Evolutionary conservation across 306 rosid genomes (phyloP).

Genomic region (Carpinus fangiana): DNA sequence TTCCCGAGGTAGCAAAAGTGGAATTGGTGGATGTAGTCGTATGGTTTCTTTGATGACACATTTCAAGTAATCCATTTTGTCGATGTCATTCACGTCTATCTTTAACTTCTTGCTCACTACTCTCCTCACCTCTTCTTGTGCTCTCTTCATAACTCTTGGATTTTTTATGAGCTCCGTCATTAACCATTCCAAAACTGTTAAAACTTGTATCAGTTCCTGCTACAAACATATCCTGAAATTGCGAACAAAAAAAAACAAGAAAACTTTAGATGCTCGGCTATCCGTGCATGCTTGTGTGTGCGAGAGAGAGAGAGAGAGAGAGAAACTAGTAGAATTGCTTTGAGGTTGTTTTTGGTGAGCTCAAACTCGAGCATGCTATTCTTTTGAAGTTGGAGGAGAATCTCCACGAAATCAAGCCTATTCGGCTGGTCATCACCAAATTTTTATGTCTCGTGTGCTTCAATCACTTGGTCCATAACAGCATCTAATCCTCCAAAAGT

Average conservation of each 20-base stretch:
- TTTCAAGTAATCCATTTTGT: slow-evolving; percentile 32
- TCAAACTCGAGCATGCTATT: slow-evolving; percentile 10
- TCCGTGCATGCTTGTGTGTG: not conserved
- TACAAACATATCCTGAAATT: slow-evolving; percentile 34
- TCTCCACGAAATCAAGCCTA: slow-evolving; percentile 30
- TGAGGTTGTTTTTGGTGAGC: slow-evolving; percentile 28
- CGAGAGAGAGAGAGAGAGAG: not conserved
- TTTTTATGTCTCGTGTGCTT: not conserved
- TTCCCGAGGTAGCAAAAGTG: slow-evolving; percentile 33
- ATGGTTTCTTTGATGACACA: slow-evolving; percentile 37
- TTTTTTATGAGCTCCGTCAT: slow-evolving; percentile 36
- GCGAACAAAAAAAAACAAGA: not conserved
- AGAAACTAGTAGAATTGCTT: slow-evolving; percentile 25
- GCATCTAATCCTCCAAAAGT: not conserved
- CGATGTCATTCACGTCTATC: slow-evolving; percentile 18
- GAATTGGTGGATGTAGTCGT: slow-evolving; percentile 36
- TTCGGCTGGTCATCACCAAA: not conserved
- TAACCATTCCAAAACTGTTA: slow-evolving; percentile 26
- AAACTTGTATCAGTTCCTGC: slow-evolving; percentile 15
- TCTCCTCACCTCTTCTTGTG: slow-evolving; percentile 34
- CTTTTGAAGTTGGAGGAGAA: slow-evolving; percentile 37
- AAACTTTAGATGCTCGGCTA: not conserved
- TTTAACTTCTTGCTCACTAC: slow-evolving; percentile 23
- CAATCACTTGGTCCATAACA: not conserved
- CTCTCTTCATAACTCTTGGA: slow-evolving; percentile 33